Evolutionary conservation across 2,329 filamentous ascomycete genomes (phyloP), one percentile per base, ranked within the genome.

Genomic region (Alternaria atra): DNA sequence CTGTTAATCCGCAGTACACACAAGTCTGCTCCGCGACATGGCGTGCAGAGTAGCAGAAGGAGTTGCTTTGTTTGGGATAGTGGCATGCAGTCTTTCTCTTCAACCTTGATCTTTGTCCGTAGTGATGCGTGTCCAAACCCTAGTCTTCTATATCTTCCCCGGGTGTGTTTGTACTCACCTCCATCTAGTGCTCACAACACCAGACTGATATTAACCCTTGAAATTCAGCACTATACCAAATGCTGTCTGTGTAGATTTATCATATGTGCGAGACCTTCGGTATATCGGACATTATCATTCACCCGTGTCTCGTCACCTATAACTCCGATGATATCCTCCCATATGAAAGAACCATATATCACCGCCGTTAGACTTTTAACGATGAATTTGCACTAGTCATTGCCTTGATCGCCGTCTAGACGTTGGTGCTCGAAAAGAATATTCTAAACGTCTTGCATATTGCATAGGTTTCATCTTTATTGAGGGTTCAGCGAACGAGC

Each of bases 1-100:
- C 61, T 72, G 68, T 70, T 75, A 76, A 76, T 77, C 68, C 59
- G 63, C 68, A 72, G 71, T 70, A 71, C 66, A 68, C 62, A 55
- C 69, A 67, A 59, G 71, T 64, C 58, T 64, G 61, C 63, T 50
- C 58, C 61, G 65, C 62, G 54, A 64, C 56, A 55, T 52, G 40
- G 58, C 56, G 55, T 61, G 61, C 56, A 61, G 66, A 65, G 61
- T 59, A 68, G 71, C 59, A 65, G 62, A 58, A 65, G 61, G 32
- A 58, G 58, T 58, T 64, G 63, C 40, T 70, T 67, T 54, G 61
- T 67, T 71, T 61, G 61, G 61, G 67, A 68, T 57, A 66, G 70
- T 67, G 70, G 69, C 64, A 70, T 65, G 71, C 65, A 69, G 69
- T 67, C 73, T 70, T 63, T 68, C 70, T 70, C 62, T 72, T 71